A percentile compares a stretch with the other conserved stretches of the same genome.
These are phyloP conservation scores for Ogataea trehalophila DNA, from an alignment of 805 yeast genomes.

Conservation along the genomic window DNA sequence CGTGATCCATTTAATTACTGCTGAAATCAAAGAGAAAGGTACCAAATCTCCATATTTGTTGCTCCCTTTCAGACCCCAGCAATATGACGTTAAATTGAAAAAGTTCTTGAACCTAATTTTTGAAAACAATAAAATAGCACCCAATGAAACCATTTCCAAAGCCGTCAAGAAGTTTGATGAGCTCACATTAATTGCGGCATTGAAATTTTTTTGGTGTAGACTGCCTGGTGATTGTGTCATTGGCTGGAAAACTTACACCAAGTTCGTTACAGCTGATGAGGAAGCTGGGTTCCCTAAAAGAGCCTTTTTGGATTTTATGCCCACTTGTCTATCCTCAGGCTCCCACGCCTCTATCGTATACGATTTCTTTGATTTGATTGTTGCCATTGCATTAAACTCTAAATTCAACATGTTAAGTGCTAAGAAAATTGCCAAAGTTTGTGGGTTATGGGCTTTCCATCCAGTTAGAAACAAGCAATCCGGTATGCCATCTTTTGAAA, in stretches of 20 bases:
- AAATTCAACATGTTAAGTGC: constrained; percentile 76
- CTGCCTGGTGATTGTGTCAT: constrained; percentile 73
- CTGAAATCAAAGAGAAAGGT: constrained; percentile 66
- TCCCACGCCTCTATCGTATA: constrained; percentile 88
- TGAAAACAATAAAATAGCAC: constrained; percentile 45
- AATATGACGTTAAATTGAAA: constrained; percentile 56
- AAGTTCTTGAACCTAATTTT: constrained; percentile 53
- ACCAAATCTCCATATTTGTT: constrained; percentile 63
- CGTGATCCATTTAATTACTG: constrained; percentile 65
- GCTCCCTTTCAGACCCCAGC: constrained; percentile 72
- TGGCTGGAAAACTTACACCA: constrained; percentile 80
- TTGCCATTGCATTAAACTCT: constrained; percentile 73
- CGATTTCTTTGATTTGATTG: constrained; percentile 78
- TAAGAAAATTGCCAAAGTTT: constrained; percentile 72
- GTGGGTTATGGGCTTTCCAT: constrained; percentile 83
- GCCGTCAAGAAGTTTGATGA: constrained; percentile 54
- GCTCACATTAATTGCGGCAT: constrained; percentile 63
- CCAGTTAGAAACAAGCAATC: constrained; percentile 32
- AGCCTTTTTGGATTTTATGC: constrained; percentile 79
- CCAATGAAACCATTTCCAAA: constrained; percentile 35
- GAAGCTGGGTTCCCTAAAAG: constrained; percentile 62
- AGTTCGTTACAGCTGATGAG: constrained; percentile 60
- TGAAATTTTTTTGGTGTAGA: constrained; percentile 85
- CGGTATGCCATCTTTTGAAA: constrained; percentile 44
- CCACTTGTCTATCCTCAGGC: constrained; percentile 74